phyloP scores from a whole-genome alignment of 805 yeast species.

The Pichia deserticola region DNA sequence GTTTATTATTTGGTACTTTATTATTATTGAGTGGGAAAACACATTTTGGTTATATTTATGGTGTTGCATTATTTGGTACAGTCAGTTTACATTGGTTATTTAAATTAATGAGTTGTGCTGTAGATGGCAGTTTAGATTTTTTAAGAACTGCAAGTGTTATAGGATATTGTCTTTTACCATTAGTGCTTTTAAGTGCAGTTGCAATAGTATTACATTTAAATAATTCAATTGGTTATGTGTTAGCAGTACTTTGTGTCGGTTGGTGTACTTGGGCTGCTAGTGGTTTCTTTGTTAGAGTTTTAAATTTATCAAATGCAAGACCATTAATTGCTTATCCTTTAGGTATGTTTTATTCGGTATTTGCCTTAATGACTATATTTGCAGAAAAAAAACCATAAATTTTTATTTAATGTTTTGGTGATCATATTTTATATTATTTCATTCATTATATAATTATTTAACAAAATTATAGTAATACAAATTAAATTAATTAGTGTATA shows the following conservation, averaged over 20 bases:
- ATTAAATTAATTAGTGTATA: not conserved
- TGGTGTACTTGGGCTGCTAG: conserved; percentile 96
- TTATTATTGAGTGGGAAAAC: conserved; percentile 84
- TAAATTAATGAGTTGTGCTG: conserved; percentile 70
- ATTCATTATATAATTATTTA: too few species aligned
- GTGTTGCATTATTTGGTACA: conserved; percentile 90
- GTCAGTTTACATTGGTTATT: conserved; percentile 75
- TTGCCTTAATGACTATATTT: conserved; percentile 93
- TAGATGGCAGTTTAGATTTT: conserved; percentile 36
- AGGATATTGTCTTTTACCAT: conserved; percentile 89
- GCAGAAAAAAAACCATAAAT: conserved; percentile 25
- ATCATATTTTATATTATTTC: not conserved
- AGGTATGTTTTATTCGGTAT: conserved; percentile 83
- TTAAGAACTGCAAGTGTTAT: conserved; percentile 80
- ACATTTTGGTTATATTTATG: conserved; percentile 94
- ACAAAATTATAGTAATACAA: too few species aligned
- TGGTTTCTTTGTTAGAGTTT: conserved; percentile 81
- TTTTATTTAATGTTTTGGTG: not conserved
- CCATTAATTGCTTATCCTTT: conserved; percentile 90
- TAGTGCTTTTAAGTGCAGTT: conserved; percentile 68
- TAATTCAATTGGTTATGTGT: conserved; percentile 61
- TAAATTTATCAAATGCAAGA: conserved; percentile 79
- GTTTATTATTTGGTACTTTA: conserved; percentile 76
- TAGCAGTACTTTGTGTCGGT: conserved; percentile 58
- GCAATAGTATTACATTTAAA: conserved; percentile 65